phyloP scores from a whole-genome alignment of 257 asterid species.

The Nicotiana benthamiana region DNA sequence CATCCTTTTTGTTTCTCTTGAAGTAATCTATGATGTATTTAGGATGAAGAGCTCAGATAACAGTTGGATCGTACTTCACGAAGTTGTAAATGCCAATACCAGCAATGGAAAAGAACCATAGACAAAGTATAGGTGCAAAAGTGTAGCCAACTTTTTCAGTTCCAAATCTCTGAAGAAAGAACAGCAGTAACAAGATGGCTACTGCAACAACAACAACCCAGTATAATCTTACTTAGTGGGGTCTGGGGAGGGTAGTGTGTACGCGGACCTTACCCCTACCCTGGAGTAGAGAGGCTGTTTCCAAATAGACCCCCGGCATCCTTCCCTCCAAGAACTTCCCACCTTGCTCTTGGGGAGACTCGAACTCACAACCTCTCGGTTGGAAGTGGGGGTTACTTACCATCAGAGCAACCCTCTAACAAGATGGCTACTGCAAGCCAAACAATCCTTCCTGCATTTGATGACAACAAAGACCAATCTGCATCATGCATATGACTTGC shows the following conservation, averaged over 20 bases:
- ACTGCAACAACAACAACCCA: too few species aligned
- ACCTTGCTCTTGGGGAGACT: too few species aligned
- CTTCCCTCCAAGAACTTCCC: too few species aligned
- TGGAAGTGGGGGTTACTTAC: too few species aligned
- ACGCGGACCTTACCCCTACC: too few species aligned
- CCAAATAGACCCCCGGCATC: too few species aligned
- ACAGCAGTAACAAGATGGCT: slow-evolving; percentile 39
- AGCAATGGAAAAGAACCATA: slow-evolving; percentile 46
- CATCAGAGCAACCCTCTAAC: too few species aligned
- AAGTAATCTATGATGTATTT: slow-evolving; percentile 50
- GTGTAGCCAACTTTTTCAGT: slow-evolving; percentile 64
- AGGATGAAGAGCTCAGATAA: slow-evolving; percentile 54
- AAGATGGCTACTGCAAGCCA: slow-evolving; percentile 45
- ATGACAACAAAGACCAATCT: neutral
- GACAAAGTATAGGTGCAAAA: slow-evolving; percentile 56
- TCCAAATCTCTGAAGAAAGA: slow-evolving; percentile 60
- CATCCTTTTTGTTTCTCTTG: slow-evolving; percentile 46
- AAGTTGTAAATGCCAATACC: slow-evolving; percentile 54
- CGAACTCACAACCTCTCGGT: too few species aligned
- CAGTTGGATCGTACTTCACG: slow-evolving; percentile 30
- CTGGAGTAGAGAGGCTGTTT: too few species aligned
- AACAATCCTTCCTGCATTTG: slow-evolving; percentile 39
- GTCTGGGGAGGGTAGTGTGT: too few species aligned
- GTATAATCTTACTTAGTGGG: too few species aligned
- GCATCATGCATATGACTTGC: too few species aligned